A percentile compares a stretch with the other conserved stretches of the same genome.
Conservation (phyloP, 2,329 filamentous ascomycete species). For the Ascomycota sp. region DNA sequence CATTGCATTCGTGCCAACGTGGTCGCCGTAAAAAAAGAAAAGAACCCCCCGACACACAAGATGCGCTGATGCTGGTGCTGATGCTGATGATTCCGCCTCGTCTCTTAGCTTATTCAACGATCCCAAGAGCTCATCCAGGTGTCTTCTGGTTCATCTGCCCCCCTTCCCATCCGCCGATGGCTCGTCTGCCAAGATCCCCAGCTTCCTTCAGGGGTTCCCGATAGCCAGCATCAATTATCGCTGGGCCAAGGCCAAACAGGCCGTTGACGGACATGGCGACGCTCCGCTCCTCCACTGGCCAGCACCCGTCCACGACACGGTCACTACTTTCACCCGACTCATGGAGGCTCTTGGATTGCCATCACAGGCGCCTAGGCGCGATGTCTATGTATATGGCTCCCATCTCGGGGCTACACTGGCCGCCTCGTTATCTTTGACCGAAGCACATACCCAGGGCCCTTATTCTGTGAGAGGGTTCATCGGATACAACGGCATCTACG, state of each 20-base stretch:
- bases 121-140: conserved; percentile 11
- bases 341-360: conserved; percentile 20
- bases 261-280: too few species aligned
- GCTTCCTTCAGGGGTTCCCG: conserved; percentile 20
- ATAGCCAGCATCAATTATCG: conserved; percentile 39
- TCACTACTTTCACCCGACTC: conserved; percentile 34
- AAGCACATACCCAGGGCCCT: conserved; percentile 20
- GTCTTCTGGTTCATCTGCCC: conserved; percentile 34
- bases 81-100: too few species aligned
- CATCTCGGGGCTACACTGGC: conserved; percentile 37
- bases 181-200: conserved; percentile 13
- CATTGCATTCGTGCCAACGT: too few species aligned
- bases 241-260: conserved; percentile 19
- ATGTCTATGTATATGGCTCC: conserved; percentile 30
- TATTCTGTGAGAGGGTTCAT: conserved; percentile 32
- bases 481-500: conserved; percentile 39
- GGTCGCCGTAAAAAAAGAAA: too few species aligned
- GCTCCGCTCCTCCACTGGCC: conserved; percentile 25
- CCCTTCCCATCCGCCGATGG: conserved; percentile 17
- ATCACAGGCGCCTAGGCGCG: conserved; percentile 13
- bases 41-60: too few species aligned
- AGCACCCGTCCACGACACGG: conserved; percentile 33
- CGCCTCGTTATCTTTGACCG: conserved; percentile 34
- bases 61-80: too few species aligned
- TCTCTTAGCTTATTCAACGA: conserved; percentile 31